Conservation (phyloP, 2,329 filamentous ascomycete species). For the Chaetomiaceae sp. region DNA sequence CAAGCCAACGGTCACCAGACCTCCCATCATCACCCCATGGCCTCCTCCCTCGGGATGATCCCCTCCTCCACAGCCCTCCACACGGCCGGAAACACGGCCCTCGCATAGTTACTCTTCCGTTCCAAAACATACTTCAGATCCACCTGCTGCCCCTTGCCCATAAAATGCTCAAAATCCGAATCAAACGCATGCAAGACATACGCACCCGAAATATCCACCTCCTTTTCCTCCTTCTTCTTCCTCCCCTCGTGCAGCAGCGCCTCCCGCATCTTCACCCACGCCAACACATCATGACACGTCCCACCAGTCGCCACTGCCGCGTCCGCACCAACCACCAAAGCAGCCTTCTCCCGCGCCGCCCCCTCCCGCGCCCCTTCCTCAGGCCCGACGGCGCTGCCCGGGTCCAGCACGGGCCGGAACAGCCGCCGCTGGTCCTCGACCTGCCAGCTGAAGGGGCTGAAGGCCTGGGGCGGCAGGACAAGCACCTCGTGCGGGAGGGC, state of each 20-base stretch:
- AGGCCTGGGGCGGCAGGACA: slow-evolving; percentile 10
- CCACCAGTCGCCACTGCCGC: not conserved
- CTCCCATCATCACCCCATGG: not conserved
- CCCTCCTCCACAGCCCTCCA: slow-evolving; percentile 3
- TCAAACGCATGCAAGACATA: slow-evolving; percentile 22
- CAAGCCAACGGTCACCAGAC: too few species aligned
- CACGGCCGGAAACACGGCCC: slow-evolving; percentile 1
- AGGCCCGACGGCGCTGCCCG: too few species aligned
- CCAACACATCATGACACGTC: slow-evolving; percentile 2
- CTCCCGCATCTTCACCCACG: slow-evolving; percentile 1
- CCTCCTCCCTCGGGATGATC: not conserved
- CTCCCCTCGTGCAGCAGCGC: not conserved
- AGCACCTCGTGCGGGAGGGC: slow-evolving; percentile 9
- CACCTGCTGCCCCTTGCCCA: not conserved
- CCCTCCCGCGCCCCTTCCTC: too few species aligned
- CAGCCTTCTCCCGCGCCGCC: too few species aligned
- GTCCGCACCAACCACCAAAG: too few species aligned
- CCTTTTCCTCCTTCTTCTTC: not conserved
- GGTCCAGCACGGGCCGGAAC: slow-evolving; percentile 1
- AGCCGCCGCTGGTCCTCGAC: slow-evolving; percentile 4
- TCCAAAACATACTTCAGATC: not conserved
- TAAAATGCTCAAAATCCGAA: not conserved
- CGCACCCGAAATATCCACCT: slow-evolving; percentile 17
- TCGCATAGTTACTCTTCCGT: not conserved
- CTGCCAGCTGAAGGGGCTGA: slow-evolving; percentile 11